Conservation (phyloP, 257 asterid species). For the Salvia hispanica region DNA sequence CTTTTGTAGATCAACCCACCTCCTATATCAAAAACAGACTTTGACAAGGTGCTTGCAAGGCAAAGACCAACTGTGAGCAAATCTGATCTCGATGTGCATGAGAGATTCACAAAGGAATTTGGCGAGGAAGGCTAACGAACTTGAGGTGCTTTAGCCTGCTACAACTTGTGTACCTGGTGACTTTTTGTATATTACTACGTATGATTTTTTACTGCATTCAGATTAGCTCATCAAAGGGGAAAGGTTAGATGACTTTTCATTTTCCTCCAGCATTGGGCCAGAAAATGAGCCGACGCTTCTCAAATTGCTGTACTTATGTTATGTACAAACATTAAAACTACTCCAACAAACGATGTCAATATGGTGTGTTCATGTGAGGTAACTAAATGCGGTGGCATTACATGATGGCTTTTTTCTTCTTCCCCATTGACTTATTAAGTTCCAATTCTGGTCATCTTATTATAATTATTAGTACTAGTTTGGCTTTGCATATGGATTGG, state of each 20-base stretch:
- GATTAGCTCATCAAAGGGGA: slow-evolving; percentile 32
- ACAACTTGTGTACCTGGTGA: slow-evolving; percentile 26
- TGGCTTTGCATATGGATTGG: not conserved
- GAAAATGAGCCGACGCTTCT: slow-evolving; percentile 32
- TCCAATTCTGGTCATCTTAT: not conserved
- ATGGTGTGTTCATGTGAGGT: slow-evolving; percentile 29
- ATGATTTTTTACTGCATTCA: slow-evolving; percentile 30
- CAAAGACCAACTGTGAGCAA: slow-evolving; percentile 96
- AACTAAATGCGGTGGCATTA: slow-evolving; percentile 22
- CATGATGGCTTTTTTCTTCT: not conserved
- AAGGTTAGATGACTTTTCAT: slow-evolving; percentile 27
- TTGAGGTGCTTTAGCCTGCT: slow-evolving; percentile 18
- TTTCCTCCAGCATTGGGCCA: slow-evolving; percentile 34
- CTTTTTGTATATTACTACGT: slow-evolving; percentile 36
- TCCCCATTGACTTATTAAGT: not conserved
- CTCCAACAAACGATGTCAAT: slow-evolving; percentile 29
- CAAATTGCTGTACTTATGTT: slow-evolving; percentile 36
- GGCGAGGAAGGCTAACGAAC: slow-evolving; percentile 92
- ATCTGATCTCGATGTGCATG: slow-evolving; percentile 88
- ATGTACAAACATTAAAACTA: slow-evolving; percentile 34
- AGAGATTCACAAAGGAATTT: slow-evolving; percentile 86
- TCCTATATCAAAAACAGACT: slow-evolving; percentile 79
- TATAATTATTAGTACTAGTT: not conserved
- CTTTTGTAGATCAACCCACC: slow-evolving; percentile 85
- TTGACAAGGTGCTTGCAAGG: slow-evolving; percentile 89